phyloP scores from a whole-genome alignment of 768 basidiomycete genomes.

The Lentinula lateritia region DNA sequence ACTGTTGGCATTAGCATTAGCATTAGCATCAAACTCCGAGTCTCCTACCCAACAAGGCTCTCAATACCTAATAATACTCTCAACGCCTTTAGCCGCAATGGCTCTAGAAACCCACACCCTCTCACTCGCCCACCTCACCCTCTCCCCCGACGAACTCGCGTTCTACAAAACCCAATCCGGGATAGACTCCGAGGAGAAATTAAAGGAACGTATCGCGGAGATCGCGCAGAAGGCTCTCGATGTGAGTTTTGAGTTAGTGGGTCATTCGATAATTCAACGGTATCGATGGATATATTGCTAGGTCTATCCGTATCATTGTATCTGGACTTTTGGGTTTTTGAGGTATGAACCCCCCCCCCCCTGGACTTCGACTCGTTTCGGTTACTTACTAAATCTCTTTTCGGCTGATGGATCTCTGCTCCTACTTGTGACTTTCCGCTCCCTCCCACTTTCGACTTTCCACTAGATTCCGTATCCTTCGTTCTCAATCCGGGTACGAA shows the following conservation, averaged over 20 bases:
- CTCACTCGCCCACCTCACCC: not conserved
- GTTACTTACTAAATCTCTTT: too few species aligned
- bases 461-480: slow-evolving; percentile 11
- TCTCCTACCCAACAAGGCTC: too few species aligned
- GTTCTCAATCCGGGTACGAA: slow-evolving; percentile 14
- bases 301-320: slow-evolving; percentile 34
- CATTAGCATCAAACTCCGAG: too few species aligned
- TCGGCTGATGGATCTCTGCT: too few species aligned
- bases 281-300: too few species aligned
- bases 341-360: slow-evolving; percentile 15
- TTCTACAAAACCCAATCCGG: slow-evolving; percentile 16
- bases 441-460: not conserved
- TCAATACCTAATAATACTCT: too few species aligned
- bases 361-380: too few species aligned
- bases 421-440: too few species aligned
- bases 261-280: too few species aligned
- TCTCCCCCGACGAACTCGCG: slow-evolving; percentile 11
- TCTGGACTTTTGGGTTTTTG: slow-evolving; percentile 28
- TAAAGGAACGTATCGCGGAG: slow-evolving; percentile 14
- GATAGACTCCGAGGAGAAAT: slow-evolving; percentile 13
- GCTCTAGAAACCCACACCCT: not conserved
- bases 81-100: not conserved
- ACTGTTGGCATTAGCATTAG: too few species aligned
- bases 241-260: too few species aligned
- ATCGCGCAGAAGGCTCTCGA: slow-evolving; percentile 14